Percentiles rank a stretch among this genome's conserved stretches.
Conservation (phyloP, 2,329 filamentous ascomycete species). For the Calcarisporium arbuscula region DNA sequence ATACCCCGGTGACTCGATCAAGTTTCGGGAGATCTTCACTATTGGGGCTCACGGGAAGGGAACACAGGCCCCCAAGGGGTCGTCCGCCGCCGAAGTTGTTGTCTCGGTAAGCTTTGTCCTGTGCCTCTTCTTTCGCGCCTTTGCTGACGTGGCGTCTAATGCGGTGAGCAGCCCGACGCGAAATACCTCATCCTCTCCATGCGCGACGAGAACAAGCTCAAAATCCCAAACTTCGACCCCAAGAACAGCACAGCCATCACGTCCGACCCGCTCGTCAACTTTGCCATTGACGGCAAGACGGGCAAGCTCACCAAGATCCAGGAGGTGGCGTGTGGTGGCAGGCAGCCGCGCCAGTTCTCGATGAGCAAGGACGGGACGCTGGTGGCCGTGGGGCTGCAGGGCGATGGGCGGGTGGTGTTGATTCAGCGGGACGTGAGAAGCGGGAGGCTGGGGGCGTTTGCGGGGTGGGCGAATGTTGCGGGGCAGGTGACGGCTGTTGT, state of each 20-base stretch:
- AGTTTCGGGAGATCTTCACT: slow-evolving; percentile 40
- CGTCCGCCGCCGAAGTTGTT: slow-evolving; percentile 48
- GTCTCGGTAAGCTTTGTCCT: slow-evolving; percentile 43
- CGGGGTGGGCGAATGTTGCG: slow-evolving; percentile 34
- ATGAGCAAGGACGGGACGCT: slow-evolving; percentile 58
- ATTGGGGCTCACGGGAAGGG: slow-evolving; percentile 42
- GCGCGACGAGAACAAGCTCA: slow-evolving; percentile 53
- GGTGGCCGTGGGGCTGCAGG: slow-evolving; percentile 61
- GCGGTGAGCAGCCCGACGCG: slow-evolving; percentile 46
- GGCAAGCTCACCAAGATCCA: slow-evolving; percentile 51
- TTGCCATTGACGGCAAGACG: slow-evolving; percentile 45
- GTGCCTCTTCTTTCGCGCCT: not conserved
- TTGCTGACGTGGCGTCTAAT: slow-evolving; percentile 1
- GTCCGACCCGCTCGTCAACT: slow-evolving; percentile 61
- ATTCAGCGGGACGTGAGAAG: slow-evolving; percentile 52
- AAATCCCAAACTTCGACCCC: slow-evolving; percentile 37
- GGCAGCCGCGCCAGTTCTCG: slow-evolving; percentile 60
- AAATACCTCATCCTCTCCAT: slow-evolving; percentile 63
- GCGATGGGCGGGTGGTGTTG: slow-evolving; percentile 53
- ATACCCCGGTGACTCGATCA: slow-evolving; percentile 39
- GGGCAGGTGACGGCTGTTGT: slow-evolving; percentile 41
- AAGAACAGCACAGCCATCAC: slow-evolving; percentile 36
- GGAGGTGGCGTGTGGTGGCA: slow-evolving; percentile 57
- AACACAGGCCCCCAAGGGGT: slow-evolving; percentile 30
- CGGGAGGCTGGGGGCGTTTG: slow-evolving; percentile 47